Evolutionary conservation across 345 rosid genomes (phyloP).

Genomic region (Psidium guajava): DNA sequence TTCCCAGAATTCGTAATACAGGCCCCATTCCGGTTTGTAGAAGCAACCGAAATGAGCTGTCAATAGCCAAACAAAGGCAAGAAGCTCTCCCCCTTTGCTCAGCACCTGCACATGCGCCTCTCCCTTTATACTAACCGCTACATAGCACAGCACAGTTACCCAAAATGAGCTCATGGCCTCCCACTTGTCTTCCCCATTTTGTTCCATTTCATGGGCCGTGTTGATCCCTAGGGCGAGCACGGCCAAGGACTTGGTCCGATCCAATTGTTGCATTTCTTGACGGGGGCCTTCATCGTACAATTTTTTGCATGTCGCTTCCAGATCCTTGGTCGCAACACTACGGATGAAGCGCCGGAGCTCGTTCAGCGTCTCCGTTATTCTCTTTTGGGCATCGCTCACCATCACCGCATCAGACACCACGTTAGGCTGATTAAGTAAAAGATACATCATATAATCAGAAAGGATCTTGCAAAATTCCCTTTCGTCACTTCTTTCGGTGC

Average conservation of each 20-base stretch:
- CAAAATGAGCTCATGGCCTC: accelerated
- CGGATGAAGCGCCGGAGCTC: neutral
- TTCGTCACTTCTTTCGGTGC: accelerated
- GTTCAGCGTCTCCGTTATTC: accelerated
- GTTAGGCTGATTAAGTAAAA: neutral
- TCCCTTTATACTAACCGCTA: neutral
- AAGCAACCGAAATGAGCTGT: neutral
- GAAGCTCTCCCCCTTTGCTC: neutral
- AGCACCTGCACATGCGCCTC: neutral
- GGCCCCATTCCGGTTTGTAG: neutral
- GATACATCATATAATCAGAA: neutral
- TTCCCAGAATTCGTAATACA: neutral
- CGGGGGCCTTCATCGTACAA: neutral
- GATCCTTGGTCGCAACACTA: neutral
- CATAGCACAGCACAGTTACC: neutral
- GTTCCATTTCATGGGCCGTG: accelerated
- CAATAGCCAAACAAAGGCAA: neutral
- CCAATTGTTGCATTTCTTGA: neutral
- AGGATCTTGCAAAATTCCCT: neutral
- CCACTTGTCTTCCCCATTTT: neutral
- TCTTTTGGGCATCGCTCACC: neutral
- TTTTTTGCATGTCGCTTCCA: neutral
- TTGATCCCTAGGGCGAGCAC: too few relatives aligned
- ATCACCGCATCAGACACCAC: accelerated
- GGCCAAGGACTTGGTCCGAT: accelerated